Conservation (phyloP, 495 filamentous ascomycete genomes). For the Pyrenula aspistea region DNA sequence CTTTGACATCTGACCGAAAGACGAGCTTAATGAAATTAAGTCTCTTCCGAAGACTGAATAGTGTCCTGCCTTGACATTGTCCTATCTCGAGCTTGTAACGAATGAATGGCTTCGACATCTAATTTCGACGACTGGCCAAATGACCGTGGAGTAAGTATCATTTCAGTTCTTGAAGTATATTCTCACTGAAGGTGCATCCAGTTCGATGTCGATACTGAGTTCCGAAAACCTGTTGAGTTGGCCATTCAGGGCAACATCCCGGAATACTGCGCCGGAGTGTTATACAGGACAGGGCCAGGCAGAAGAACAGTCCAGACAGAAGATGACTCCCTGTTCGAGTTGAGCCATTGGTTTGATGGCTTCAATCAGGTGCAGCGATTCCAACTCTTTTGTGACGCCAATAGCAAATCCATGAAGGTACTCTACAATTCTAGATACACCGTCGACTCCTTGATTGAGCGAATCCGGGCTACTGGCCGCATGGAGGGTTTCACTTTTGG, state of each 20-base stretch:
- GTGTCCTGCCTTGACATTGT: no score
- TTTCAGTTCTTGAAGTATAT: no score
- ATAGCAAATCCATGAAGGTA: background rate
- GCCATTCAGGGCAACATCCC: conserved; percentile 35
- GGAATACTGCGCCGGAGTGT: conserved; percentile 41
- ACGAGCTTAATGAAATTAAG: no score
- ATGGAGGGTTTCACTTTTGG: conserved; percentile 5
- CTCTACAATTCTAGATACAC: background rate
- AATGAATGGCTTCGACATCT: background rate
- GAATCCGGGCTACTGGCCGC: conserved; percentile 4
- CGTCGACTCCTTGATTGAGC: conserved; percentile 5
- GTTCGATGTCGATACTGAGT: conserved; percentile 39
- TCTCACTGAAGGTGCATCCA: conserved; percentile 7
- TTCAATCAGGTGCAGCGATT: conserved; percentile 66
- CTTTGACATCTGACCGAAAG: no score
- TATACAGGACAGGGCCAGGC: conserved; percentile 66
- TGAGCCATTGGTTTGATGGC: conserved; percentile 70
- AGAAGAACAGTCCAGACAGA: conserved; percentile 44
- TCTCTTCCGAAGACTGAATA: no score
- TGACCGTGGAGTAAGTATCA: background rate
- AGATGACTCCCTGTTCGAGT: conserved; percentile 37
- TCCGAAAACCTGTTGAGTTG: conserved; percentile 34
- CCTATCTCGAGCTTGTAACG: no score
- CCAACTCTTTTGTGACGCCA: conserved; percentile 15
- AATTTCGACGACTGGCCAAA: background rate